Conservation (phyloP, 495 filamentous ascomycete species). For the Aspergillus coremiiformis region DNA sequence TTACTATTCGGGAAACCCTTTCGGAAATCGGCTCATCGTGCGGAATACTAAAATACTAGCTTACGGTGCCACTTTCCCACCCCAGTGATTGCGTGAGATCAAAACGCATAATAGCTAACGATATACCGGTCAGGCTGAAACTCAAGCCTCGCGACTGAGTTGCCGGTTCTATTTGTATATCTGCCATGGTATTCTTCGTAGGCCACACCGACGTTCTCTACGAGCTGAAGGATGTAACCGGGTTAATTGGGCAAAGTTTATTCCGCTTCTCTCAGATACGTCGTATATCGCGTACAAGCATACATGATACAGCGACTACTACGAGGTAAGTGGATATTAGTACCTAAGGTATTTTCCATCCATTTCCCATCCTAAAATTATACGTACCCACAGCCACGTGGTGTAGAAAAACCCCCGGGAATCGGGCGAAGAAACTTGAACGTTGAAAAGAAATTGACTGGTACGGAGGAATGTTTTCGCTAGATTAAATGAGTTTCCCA, state of each 20-base stretch:
- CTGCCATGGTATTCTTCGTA: too few species aligned
- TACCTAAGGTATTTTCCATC: too few species aligned
- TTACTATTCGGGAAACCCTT: too few species aligned
- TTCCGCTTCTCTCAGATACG: too few species aligned
- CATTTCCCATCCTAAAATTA: too few species aligned
- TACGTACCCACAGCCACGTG: background rate
- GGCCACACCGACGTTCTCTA: background rate
- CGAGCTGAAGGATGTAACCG: background rate
- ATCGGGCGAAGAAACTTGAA: background rate
- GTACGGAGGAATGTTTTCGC: too few species aligned
- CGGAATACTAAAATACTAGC: background rate
- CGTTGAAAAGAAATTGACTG: background rate
- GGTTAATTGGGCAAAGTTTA: too few species aligned
- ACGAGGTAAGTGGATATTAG: too few species aligned
- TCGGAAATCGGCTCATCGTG: background rate
- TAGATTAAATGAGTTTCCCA: too few species aligned
- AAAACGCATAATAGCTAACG: background rate
- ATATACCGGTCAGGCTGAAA: background rate
- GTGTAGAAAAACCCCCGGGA: background rate
- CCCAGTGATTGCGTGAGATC: background rate
- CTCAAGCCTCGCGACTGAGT: constrained; percentile 1
- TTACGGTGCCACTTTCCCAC: too few species aligned
- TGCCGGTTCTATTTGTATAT: background rate
- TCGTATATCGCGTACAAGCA: too few species aligned
- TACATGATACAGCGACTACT: too few species aligned